Evolutionary conservation across 2,329 filamentous ascomycete species (phyloP).

Genomic region (Cercospora brassicicola): DNA sequence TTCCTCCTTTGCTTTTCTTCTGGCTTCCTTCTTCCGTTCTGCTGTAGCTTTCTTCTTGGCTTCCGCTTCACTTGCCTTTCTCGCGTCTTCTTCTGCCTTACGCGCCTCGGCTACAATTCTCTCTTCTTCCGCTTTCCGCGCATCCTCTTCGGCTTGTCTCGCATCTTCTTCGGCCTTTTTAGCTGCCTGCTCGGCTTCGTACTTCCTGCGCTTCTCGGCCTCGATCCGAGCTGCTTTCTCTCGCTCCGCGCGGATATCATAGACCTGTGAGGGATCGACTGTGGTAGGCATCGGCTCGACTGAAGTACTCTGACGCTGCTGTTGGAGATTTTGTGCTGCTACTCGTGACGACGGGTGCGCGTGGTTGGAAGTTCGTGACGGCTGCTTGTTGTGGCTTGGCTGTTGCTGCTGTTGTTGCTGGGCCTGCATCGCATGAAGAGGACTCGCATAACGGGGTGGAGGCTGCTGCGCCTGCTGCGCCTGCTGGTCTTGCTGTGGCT

Average conservation of each 20-base stretch:
- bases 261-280: slow-evolving; percentile 56
- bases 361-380: slow-evolving; percentile 26
- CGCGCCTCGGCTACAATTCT: slow-evolving; percentile 29
- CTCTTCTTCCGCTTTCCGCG: slow-evolving; percentile 33
- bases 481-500: slow-evolving; percentile 23
- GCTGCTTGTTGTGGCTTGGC: slow-evolving; percentile 24
- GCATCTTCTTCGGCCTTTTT: slow-evolving; percentile 40
- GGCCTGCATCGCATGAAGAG: slow-evolving; percentile 35
- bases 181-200: slow-evolving; percentile 35
- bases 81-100: slow-evolving; percentile 29
- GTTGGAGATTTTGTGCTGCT: slow-evolving; percentile 22
- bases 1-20: slow-evolving; percentile 35
- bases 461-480: slow-evolving; percentile 24
- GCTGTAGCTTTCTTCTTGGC: slow-evolving; percentile 31
- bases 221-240: slow-evolving; percentile 43
- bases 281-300: slow-evolving; percentile 44
- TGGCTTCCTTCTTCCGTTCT: slow-evolving; percentile 34
- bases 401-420: slow-evolving; percentile 23
- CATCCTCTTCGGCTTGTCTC: slow-evolving; percentile 33
- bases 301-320: slow-evolving; percentile 32
- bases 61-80: slow-evolving; percentile 26
- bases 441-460: slow-evolving; percentile 35
- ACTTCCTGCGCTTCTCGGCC: slow-evolving; percentile 35
- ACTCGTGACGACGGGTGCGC: slow-evolving; percentile 31
- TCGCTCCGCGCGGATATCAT: slow-evolving; percentile 55